Evolutionary conservation across 306 rosid species (phyloP).

Genomic region (Cicer pinnatifidum): DNA sequence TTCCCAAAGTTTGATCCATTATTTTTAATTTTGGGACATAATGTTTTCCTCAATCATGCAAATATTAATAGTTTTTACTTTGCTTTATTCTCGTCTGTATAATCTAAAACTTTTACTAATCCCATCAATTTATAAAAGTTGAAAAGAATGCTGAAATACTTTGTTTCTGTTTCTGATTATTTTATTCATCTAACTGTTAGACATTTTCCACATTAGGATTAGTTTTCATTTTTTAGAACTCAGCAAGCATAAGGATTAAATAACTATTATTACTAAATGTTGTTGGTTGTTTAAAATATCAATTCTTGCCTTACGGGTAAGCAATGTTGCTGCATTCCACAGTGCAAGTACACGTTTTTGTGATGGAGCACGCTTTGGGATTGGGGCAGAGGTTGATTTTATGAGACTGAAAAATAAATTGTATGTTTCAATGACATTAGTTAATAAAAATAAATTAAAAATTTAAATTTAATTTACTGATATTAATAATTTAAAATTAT

Average conservation of each 20-base stretch:
- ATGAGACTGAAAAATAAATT: too few relatives aligned
- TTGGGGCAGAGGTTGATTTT: slow-evolving; percentile 71
- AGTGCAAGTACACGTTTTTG: slow-evolving; percentile 81
- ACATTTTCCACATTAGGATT: neutral
- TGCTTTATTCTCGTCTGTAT: neutral
- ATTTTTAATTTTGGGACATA: neutral
- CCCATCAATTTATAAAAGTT: neutral
- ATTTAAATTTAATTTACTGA: too few relatives aligned
- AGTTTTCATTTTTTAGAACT: neutral
- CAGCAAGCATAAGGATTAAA: too few relatives aligned
- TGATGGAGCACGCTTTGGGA: slow-evolving; percentile 82
- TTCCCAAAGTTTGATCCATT: neutral
- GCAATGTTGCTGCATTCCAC: slow-evolving; percentile 83
- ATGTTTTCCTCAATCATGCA: neutral
- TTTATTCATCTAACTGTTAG: neutral
- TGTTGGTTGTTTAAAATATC: neutral
- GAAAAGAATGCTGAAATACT: neutral
- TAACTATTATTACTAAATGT: neutral
- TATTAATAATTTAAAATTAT: too few relatives aligned
- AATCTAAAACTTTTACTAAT: neutral
- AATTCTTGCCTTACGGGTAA: slow-evolving; percentile 14
- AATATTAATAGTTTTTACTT: neutral
- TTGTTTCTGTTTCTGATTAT: neutral
- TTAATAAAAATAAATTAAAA: too few relatives aligned
- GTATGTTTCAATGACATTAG: too few relatives aligned